phyloP scores from a whole-genome alignment of 257 asterid species.

The Solanum peruvianum region DNA sequence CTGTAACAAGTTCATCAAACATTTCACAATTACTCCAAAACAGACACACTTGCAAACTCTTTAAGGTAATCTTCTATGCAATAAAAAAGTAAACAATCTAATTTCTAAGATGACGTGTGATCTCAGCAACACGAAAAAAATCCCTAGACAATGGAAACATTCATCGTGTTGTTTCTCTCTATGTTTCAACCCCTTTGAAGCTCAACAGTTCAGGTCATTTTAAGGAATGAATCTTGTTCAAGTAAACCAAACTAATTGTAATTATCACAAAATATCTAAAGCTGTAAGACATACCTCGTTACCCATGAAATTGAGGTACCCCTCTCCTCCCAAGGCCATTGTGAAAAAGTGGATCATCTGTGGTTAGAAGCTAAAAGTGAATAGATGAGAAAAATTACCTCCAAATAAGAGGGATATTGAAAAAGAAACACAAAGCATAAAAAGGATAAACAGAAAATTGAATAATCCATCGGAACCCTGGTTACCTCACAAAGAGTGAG shows the following conservation, averaged over 20 bases:
- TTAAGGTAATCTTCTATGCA: neutral
- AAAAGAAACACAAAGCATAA: neutral
- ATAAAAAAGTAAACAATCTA: neutral
- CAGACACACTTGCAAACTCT: neutral
- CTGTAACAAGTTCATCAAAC: constrained; percentile 18
- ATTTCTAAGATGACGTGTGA: neutral
- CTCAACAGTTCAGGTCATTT: neutral
- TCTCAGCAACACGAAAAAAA: neutral
- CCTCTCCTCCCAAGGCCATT: constrained; percentile 97
- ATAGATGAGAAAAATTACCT: neutral
- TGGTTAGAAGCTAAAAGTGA: constrained; percentile 8
- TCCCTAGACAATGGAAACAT: neutral
- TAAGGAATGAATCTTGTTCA: neutral
- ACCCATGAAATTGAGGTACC: constrained; percentile 97
- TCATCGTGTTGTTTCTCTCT: neutral
- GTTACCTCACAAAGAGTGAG: neutral
- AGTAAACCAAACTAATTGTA: neutral
- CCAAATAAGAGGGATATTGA: neutral
- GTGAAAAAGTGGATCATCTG: constrained; percentile 98
- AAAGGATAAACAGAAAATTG: neutral
- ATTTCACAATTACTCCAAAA: neutral
- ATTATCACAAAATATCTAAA: neutral
- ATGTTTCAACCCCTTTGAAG: neutral
- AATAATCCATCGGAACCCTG: neutral
- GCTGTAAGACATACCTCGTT: constrained; percentile 51